Evolutionary conservation across 371 early-diverging fungal genomes (phyloP), one percentile per base, ranked within the genome.

Genomic region (Mucor circinelloides): DNA sequence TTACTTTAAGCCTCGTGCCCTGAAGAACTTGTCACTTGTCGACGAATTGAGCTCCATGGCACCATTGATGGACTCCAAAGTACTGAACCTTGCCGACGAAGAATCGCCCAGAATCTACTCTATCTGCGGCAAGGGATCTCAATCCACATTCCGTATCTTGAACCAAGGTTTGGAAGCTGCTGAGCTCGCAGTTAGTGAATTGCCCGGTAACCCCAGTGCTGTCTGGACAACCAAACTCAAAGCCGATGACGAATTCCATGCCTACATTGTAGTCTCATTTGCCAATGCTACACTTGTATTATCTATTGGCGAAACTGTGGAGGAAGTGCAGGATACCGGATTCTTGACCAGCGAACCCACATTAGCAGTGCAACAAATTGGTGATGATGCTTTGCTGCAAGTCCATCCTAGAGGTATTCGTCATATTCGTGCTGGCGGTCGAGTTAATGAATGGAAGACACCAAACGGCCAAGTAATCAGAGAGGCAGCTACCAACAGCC

Each of bases 371-470:
- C 92, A 91, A 44, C 93, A 93, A 70, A 70, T 97, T 2, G 96
- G 94, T 2, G 95, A 93, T 62, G 94, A 94, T 77, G 89, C 94
- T 0, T 66, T 98, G n/a, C 85, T 98, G 48, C 99, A 99, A 77
- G 89, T 95, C 6, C 82, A 87, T 66, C 94, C 97, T 17, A 87
- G 90, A 27, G 96, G 96, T 19, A 91, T 97, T 58, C 89, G 97
- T 28, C 95, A 95, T 71, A 95, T 97, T 58, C 86, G 87, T 25
- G 79, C 91, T 8, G 96, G 96, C 73, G 82, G 87, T 3, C 93
- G 96, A 19, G 94, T 96, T 0, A 94, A 91, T 68, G 98, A 97
- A 77, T 99, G 99, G 99, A 87, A 87, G 60, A 87, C 95, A 12
- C 97, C 98, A 5, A 85, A 85, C 23, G 90, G 88, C 46, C 81